Conservation (phyloP, 192 early-diverging fungal species). For the Mortierella hygrophila region DNA sequence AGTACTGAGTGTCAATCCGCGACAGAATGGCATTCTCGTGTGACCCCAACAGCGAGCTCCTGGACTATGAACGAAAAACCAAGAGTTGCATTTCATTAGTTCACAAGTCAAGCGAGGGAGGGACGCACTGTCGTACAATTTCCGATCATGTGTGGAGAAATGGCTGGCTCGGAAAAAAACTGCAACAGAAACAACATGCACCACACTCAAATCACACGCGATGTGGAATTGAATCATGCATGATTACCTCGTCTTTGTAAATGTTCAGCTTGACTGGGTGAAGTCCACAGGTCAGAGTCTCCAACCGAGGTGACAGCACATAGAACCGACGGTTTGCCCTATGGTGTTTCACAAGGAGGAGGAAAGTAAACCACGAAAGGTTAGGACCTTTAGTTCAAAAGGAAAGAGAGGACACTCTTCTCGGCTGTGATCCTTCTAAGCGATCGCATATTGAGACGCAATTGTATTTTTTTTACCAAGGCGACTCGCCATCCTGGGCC, state of each 20-base stretch:
- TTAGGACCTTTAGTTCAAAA: background rate
- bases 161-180: background rate
- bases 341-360: background rate
- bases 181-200: background rate
- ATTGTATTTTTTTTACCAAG: conserved; percentile 24
- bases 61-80: conserved; percentile 16
- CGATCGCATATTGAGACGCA: background rate
- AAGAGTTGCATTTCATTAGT: background rate
- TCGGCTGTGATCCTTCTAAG: background rate
- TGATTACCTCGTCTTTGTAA: conserved; percentile 47
- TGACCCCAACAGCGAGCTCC: conserved; percentile 29
- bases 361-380: background rate
- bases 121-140: background rate
- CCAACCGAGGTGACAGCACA: conserved; percentile 42
- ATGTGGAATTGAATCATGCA: background rate
- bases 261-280: conserved; percentile 51
- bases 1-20: conserved; percentile 51
- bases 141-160: background rate
- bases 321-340: conserved; percentile 53
- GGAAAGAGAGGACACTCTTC: too few species aligned
- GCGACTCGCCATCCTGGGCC: conserved; percentile 44
- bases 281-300: conserved; percentile 44
- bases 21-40: conserved; percentile 55
- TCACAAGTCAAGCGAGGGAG: background rate
- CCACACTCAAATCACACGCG: background rate